phyloP scores from a whole-genome alignment of 2,329 filamentous ascomycete genomes.

The Stylonectria norvegica region DNA sequence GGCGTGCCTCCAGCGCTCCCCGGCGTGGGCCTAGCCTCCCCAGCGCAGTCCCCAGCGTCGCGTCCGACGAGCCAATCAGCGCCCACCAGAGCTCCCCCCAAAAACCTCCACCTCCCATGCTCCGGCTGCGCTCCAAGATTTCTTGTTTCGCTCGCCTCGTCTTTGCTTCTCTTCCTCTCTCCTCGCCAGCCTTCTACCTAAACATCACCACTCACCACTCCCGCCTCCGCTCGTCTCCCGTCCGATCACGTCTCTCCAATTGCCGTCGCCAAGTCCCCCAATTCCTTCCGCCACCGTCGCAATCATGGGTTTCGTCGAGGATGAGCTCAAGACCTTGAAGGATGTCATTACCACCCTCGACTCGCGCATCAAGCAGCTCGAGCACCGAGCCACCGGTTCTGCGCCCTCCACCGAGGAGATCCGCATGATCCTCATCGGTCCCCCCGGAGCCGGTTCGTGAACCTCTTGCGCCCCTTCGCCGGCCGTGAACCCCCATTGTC shows the following conservation, averaged over 20 bases:
- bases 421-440: conserved; percentile 96
- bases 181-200: no score
- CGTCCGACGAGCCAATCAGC: conserved; percentile 20
- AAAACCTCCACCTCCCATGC: conserved; percentile 30
- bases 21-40: conserved; percentile 18
- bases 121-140: conserved; percentile 32
- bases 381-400: conserved; percentile 64
- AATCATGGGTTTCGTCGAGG: conserved; percentile 84
- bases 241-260: conserved; percentile 14
- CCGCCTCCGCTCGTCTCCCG: conserved; percentile 8
- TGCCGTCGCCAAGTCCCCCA: conserved; percentile 16
- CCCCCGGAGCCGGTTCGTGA: conserved; percentile 85
- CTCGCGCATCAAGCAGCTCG: conserved; percentile 79
- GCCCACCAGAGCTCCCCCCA: conserved; percentile 22
- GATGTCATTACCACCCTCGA: conserved; percentile 81
- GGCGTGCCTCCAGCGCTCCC: conserved; percentile 17
- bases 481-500: conserved; percentile 1
- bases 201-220: no score
- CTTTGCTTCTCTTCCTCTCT: conserved; percentile 20
- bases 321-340: conserved; percentile 81
- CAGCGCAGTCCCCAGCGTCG: conserved; percentile 14
- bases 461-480: conserved; percentile 1
- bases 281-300: conserved; percentile 25
- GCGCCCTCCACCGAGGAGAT: conserved; percentile 59
- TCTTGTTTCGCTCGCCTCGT: conserved; percentile 20